Percentiles rank a stretch among this genome's conserved stretches.
Conservation (phyloP, 2,329 filamentous ascomycete species). For the Apiospora arundinis region DNA sequence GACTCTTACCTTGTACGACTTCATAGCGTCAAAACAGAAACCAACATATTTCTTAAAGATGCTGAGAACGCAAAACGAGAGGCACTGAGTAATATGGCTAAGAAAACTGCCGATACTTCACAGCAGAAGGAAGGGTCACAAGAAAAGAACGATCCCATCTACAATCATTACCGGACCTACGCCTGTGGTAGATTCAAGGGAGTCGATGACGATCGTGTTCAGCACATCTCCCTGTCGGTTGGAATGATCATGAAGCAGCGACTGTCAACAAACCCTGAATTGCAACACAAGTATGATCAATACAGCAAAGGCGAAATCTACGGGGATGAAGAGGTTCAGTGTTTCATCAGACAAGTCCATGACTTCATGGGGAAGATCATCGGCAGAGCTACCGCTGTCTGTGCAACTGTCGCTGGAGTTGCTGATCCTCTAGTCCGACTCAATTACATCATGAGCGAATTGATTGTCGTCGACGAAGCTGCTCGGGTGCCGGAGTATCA, state of each 20-base stretch:
- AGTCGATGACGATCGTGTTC: constrained; percentile 19
- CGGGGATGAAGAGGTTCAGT: background rate
- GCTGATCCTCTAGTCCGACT: background rate
- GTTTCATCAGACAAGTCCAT: background rate
- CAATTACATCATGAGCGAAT: background rate
- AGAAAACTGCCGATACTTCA: background rate
- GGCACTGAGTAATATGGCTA: background rate
- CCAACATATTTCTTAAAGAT: background rate
- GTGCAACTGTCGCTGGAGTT: constrained; percentile 16
- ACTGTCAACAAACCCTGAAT: background rate
- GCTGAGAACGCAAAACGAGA: background rate
- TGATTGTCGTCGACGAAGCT: constrained; percentile 21
- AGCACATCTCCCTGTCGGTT: background rate
- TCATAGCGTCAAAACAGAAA: constrained; percentile 6
- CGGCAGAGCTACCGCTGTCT: background rate
- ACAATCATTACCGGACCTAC: background rate
- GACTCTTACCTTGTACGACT: background rate
- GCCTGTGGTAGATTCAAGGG: constrained; percentile 6
- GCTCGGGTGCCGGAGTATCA: constrained; percentile 17
- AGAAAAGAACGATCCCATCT: background rate
- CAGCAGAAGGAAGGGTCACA: background rate
- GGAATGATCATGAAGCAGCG: background rate
- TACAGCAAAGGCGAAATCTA: background rate
- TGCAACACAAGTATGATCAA: background rate
- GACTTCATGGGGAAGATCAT: background rate